Base-by-base conservation (phyloP, 1,139 yeast genomes). In the Yamadazyma dendronema region DNA sequence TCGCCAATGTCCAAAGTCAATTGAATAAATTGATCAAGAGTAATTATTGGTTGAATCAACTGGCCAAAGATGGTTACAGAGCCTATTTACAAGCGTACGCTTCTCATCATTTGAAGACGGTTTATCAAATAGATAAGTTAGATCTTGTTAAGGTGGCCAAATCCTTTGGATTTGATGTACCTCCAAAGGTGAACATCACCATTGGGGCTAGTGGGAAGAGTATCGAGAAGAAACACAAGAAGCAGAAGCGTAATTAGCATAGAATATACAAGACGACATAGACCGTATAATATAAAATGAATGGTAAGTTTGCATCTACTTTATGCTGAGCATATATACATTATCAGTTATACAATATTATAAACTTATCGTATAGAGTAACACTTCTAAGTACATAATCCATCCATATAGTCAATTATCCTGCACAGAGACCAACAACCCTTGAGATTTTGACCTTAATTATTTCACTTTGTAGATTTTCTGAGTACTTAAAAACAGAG, bases 41-140 rank as follows among this genome's bases (percentile, higher is more conserved):
- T 41, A 92, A 92, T 64, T 92, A 85, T 65, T 88, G 94, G 84
- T 75, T 92, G 48, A 95, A 92, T 60, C 95, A 88, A 65, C 80
- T 90, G 40, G 99, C 99, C 27, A 88, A 89, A 65, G 99, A 92
- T 59, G 99, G 98, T 40, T 92, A 92, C 69, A 79, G 97, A 60
- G 81, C 97, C 5, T 92, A 92, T 62, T 74, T 92, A 54, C 98
- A 94, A 65, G 97, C 98, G 4, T 94, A 92, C 59, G 90, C 98
- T 11, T 85, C 96, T 22, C 98, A 92, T 65, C 95, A 90, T 56
- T 74, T 92, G 61, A 92, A 92, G 64, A 85, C 96, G 1, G 97
- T 92, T 14, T 92, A 92, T 59, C 96, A 90, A 65, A 88, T 92
- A 50, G 97, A 92, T 64, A 88, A 90, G 65, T 74, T 92, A 43